Evolutionary conservation across 2,329 filamentous ascomycete species (phyloP), one percentile per base, ranked within the genome.

Genomic region (Apiospora marii): DNA sequence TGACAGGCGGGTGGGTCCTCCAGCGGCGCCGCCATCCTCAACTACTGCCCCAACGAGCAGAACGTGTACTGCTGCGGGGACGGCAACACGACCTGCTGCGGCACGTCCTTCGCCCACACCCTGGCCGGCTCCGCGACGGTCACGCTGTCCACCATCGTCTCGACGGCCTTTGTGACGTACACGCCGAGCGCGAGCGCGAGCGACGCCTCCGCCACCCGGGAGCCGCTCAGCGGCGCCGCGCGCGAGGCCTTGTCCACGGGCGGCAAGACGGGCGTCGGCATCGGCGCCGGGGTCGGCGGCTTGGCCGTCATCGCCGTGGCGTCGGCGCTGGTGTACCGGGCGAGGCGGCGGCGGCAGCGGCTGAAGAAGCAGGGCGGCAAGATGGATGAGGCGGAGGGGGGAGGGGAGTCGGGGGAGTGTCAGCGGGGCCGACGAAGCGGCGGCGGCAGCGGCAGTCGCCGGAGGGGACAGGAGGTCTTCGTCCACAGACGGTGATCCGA

Each of bases 91-190:
- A 53, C 68, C 10, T 70, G 68, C 48, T 70, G 68, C 68, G 68
- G 68, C 46, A 70, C 68, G 22, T 27, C 30, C 30, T 70, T 51
- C 34, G 68, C 68, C 19, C 68, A 51, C 46, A 70, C 68, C 22
- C 46, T 70, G 37, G n/a, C 68, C 46, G 48, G 46, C 27, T 70
- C 68, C 30, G 46, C 68, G 30, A 70, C 68, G 10, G 46, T 70
- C 12, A 41, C 46, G 48, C 30, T 51, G 12, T 70, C 68, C n/a
- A 70, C 68, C 30, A 48, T 70, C 30, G 34, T 70, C 27, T 53
- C 68, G 19, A 70, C 68, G 46, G 68, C 68, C 22, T 51, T 70
- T 10, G 68, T 70, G 68, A 70, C 68, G 22, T 70, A 43, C 46
- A 70, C 68, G 30, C 68, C 68, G 8, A 48, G 27, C 19, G 48